Base-by-base conservation (phyloP, 495 filamentous ascomycete species). In the Immersiella caudata region DNA sequence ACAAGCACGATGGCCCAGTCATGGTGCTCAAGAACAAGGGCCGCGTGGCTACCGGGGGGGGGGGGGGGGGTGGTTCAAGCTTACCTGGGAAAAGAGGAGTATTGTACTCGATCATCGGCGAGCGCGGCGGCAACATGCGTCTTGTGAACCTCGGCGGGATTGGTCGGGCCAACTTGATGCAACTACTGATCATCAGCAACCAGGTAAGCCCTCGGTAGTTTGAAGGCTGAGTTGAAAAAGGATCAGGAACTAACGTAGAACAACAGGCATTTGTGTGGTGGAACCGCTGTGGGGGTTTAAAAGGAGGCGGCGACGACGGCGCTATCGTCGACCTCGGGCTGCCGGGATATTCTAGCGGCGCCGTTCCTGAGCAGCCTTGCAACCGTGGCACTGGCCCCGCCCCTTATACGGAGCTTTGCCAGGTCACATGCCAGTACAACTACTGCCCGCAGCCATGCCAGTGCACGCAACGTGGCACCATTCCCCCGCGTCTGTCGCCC, bases 1-100 rank as follows among this genome's bases (percentile, higher is more conserved):
- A 75, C 64, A 79, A 76, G 67, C 73, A 60, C 64, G 67, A 27
- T 11, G 74, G 72, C 14, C 68, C 11, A 6, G 61, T 66, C 14
- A 33, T 35, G 6, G 68, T 71, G 5, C 69, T 58, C 36, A 49
- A 68, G 26, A 73, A 71, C 62, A 33, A 26, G 6, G 69, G 69
- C 21, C 54, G n/a, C 4, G 25, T 57, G n/a, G n/a, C 24, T n/a
- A 8, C 54, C 20, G 54, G 54, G 11, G 22, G 52, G n/a, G n/a
- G n/a, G n/a, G n/a, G n/a, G n/a, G n/a, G n/a, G n/a, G n/a, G n/a
- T n/a, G n/a, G 29, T 33, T 8, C 29, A 4, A 3, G 29, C 8
- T 33, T 52, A 22, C 49, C 12, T 52, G 49, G 49, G 49, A 52
- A 22, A 22, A 52, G 49, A 52, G 49, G 21, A 5, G 49, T 52